Base-by-base conservation (phyloP, 768 basidiomycete genomes). In the Chalciporus pseudorubinellus region DNA sequence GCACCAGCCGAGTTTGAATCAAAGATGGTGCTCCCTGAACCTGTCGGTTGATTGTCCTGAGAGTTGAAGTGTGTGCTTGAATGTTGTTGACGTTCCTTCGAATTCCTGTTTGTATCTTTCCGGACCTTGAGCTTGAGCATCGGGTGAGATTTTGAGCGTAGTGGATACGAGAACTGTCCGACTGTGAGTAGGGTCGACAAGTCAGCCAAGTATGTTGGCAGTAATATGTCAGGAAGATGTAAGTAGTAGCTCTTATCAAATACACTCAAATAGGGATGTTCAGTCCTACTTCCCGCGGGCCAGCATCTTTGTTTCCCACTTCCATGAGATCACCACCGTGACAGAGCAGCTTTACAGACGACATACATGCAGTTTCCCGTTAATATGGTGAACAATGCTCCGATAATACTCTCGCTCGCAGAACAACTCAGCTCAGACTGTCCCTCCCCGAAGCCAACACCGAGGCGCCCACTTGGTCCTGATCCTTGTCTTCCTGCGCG, bases 401-500 rank as follows among this genome's bases (percentile, higher is more conserved):
- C 68, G 19, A 45, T 71, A 38, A 62, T 74, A 36, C 50, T 53
- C 16, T 54, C 54, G 19, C 57, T 75, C n/a, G 60, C 60, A 28
- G 62, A 66, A 42, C 60, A 59, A 18, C 51, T 70, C 21, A 41
- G 56, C 31, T 51, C 58, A 21, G 62, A 64, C 9, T 39, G 54
- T 26, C 40, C 39, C 16, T 45, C 58, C 36, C 48, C 50, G 9
- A 56, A 57, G 28, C 69, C 70, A 12, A 34, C 40, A 20, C 48
- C 69, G 46, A 75, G 80, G 51, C 70, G 62, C 52, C 76, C 76
- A 39, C 57, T 81, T 3, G 57, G 57, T 9, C 76, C 81, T 3
- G 72, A 79, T 10, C 79, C 79, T 50, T 86, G 84, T 64, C 74
- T 90, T 29, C 85, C 82, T 28, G 79, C 77, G 46, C 77, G 87